Evolutionary conservation across 805 yeast genomes (phyloP).

Genomic region (Starmerella scarabaei): DNA sequence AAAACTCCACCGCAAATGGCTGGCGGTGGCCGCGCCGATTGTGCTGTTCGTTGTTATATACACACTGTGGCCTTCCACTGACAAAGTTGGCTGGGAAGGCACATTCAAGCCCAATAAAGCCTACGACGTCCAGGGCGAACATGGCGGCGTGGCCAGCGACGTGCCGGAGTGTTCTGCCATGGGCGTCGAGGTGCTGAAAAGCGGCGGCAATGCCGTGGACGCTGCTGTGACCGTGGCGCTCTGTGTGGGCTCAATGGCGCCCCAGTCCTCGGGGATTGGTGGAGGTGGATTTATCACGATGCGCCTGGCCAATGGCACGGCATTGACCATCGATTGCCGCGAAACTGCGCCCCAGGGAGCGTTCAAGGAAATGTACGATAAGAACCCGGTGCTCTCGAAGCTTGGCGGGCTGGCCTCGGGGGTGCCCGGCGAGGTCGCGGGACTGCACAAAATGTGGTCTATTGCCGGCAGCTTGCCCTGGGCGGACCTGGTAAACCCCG

Average conservation of each 20-base stretch:
- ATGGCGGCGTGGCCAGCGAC: conserved; percentile 60
- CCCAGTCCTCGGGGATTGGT: conserved; percentile 80
- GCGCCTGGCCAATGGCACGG: conserved; percentile 32
- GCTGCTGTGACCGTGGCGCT: conserved; percentile 81
- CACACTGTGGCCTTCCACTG: background rate
- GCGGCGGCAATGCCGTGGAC: conserved; percentile 76
- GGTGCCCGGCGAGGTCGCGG: conserved; percentile 84
- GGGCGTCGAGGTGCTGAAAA: conserved; percentile 43
- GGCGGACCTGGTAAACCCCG: conserved; percentile 64
- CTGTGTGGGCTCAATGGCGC: conserved; percentile 74
- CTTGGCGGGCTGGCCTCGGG: conserved; percentile 83
- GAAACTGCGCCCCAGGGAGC: conserved; percentile 70
- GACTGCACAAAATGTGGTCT: conserved; percentile 49
- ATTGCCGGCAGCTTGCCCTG: conserved; percentile 56
- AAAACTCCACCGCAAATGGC: no score
- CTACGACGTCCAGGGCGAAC: conserved; percentile 19
- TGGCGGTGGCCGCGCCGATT: no score
- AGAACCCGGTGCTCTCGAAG: conserved; percentile 36
- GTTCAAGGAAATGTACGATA: conserved; percentile 50
- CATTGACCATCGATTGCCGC: conserved; percentile 66
- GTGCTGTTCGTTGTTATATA: no score
- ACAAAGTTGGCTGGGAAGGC: conserved; percentile 11
- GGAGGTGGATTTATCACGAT: conserved; percentile 76
- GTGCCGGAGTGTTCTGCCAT: conserved; percentile 47
- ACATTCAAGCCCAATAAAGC: conserved; percentile 16